Evolutionary conservation across 2,329 filamentous ascomycete genomes (phyloP), one percentile per base, ranked within the genome.

Genomic region (Zelopaecilomyces penicillatus): DNA sequence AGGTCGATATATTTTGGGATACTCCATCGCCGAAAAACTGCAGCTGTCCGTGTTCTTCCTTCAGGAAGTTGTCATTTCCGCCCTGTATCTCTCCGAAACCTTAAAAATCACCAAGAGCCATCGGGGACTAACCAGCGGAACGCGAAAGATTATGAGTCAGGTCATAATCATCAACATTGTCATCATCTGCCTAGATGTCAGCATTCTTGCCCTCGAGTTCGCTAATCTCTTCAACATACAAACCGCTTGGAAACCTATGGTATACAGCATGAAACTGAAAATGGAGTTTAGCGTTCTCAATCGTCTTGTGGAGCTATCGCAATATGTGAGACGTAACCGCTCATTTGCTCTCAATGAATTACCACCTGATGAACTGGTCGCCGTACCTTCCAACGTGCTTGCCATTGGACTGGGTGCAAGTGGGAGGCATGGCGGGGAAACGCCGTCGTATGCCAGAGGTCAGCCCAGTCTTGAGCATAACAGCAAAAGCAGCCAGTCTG

Each of bases 21-120:
- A 73, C 47, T 61, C 64, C 10, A 54, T 71, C 43, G 55, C 72
- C 59, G 74, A 78, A 51, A 70, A 71, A 52, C 62, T 76, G 26
- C 72, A 77, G 54, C 69, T 76, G 58, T 73, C 71, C 8, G 61
- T 72, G 2, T 76, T 77, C 53, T 75, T 69, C 51, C 44, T 76
- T 19, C 74, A 77, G 54, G 74, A 78, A 47, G 63, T 71, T 41
- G 63, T 74, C 46, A 66, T 77, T 40, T 75, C 73, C 1, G 64
- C 60, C 0, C 54, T 75, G n/a, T 77, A 75, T 54, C 74, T 78
- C 45, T 63, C 61, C 56, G 70, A 75, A 45, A 73, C 73, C 2
- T 60, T 69, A 41, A 66, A 63, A 6, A 67, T 76, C 50, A 59
- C 76, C 31, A 65, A 65, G 12, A 54, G 67, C 31, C 65, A 71